Evolutionary conservation across 495 filamentous ascomycete species (phyloP).

Genomic region (Penicillium desertorum): DNA sequence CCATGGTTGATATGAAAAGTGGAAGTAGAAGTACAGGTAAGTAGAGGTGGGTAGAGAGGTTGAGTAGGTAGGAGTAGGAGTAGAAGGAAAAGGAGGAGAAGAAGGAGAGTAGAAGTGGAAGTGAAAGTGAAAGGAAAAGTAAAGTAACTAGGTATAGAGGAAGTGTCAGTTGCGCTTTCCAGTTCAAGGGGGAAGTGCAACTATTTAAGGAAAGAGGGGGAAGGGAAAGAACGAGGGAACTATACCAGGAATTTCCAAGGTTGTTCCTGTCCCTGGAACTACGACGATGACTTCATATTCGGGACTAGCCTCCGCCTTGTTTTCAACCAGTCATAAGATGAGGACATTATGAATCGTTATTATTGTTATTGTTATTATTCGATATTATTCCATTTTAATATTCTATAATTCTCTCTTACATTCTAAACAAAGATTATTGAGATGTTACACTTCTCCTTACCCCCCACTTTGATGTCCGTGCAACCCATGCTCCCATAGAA

Average conservation of each 20-base stretch:
- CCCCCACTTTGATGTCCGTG: not conserved
- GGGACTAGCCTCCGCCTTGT: conserved; percentile 33
- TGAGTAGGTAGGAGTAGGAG: conserved; percentile 9
- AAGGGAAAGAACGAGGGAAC: conserved; percentile 1
- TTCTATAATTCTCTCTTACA: not conserved
- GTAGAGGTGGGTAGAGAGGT: conserved; percentile 2
- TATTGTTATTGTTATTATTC: not conserved
- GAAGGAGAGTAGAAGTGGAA: not conserved
- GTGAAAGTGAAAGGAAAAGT: not conserved
- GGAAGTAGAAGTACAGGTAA: conserved; percentile 3
- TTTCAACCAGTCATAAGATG: conserved; percentile 13
- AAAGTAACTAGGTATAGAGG: not conserved
- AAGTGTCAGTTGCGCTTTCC: not conserved
- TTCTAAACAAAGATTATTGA: not conserved
- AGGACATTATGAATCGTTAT: conserved; percentile 18
- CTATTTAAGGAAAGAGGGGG: conserved; percentile 14
- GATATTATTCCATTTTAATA: not conserved
- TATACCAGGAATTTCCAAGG: no score
- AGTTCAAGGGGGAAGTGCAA: not conserved
- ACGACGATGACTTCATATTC: conserved; percentile 33
- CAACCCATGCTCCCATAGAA: not conserved
- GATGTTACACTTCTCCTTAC: not conserved
- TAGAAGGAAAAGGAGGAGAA: not conserved
- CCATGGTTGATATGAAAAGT: conserved; percentile 43
- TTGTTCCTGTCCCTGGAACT: not conserved